phyloP scores from a whole-genome alignment of 1,139 yeast genomes.

The Zhuliangozyma blackwelliae region DNA sequence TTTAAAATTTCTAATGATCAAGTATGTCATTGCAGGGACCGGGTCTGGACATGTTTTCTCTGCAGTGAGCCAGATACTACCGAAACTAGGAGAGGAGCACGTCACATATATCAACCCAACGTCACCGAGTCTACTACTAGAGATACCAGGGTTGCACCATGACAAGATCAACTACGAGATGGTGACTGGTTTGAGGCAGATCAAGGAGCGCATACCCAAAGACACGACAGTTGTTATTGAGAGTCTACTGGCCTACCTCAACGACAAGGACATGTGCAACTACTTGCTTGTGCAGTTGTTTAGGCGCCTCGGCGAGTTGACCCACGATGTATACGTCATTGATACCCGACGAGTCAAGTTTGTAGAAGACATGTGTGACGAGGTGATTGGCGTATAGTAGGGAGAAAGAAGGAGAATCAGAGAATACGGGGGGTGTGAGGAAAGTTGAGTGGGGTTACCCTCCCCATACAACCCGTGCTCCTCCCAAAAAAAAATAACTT shows the following conservation, averaged over 20 bases:
- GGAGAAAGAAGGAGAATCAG: too few species aligned
- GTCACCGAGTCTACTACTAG: slow-evolving; percentile 6
- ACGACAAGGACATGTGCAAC: not conserved
- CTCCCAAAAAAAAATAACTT: too few species aligned
- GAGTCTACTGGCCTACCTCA: slow-evolving; percentile 2
- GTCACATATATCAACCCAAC: slow-evolving; percentile 10
- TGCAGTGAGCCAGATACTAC: slow-evolving; percentile 2
- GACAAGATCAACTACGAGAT: slow-evolving; percentile 8
- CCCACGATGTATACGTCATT: slow-evolving; percentile 2
- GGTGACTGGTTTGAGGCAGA: slow-evolving; percentile 3
- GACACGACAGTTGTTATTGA: slow-evolving; percentile 4
- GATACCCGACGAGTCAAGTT: slow-evolving; percentile 5
- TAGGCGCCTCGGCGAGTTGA: slow-evolving; percentile 1
- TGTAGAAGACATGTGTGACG: slow-evolving; percentile 6
- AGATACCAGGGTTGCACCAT: not conserved
- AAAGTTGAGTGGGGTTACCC: too few species aligned
- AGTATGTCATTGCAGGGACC: too few species aligned
- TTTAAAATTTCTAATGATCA: too few species aligned
- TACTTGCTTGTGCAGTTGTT: slow-evolving; percentile 5
- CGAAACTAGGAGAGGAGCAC: not conserved
- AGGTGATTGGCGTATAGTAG: not conserved
- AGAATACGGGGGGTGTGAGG: too few species aligned
- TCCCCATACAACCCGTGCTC: too few species aligned
- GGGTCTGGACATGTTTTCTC: too few species aligned
- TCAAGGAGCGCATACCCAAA: not conserved